Evolutionary conservation across 805 yeast species (phyloP), one percentile per base, ranked within the genome.

Genomic region (Saccharomycopsis sp.): DNA sequence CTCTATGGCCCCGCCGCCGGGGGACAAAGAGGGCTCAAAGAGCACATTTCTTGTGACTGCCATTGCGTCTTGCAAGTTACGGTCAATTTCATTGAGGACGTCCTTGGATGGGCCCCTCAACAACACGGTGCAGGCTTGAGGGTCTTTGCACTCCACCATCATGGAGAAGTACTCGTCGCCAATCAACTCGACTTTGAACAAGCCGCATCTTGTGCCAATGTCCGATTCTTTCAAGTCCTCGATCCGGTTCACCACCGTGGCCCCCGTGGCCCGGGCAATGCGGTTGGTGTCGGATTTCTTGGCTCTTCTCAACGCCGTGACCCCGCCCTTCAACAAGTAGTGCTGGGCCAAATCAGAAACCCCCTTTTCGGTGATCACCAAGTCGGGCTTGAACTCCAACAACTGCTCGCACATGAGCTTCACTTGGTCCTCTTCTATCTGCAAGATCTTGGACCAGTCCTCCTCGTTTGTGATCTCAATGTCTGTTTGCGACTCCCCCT

Each of bases 1-100:
- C 66, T 92, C 98, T 21, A 96, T 89, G 39, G 99, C 98, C 54
- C 99, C 98, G 47, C 98, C 99, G 54, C 99, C 99, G 37, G 99
- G 99, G 2, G 95, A 73, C 57, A 92, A 72, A 31, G 88, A 76
- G 39, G 99, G 98, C 60, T 89, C 95, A 52, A 89, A 78, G 70
- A 86, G 73, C 26, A 92, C 96, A 57, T 92, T 92, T 61, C 96
- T 77, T 15, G 97, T 79, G 34, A 92, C 98, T 3, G 96, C 89
- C 94, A 92, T 83, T 34, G 99, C 98, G 63, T 92, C 99, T 59
- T 92, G 96, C 58, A 92, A 70, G 60, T 92, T 92, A 59, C 99
- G 79, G 58, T 92, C 98, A 55, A 92, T 77, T 69, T 92, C 99
- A 62, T 87, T 88, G 52, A 92, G 68, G 41, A 92, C 88, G 60